Conservation (phyloP, 2,329 filamentous ascomycete species). For the Neurospora sp. region DNA sequence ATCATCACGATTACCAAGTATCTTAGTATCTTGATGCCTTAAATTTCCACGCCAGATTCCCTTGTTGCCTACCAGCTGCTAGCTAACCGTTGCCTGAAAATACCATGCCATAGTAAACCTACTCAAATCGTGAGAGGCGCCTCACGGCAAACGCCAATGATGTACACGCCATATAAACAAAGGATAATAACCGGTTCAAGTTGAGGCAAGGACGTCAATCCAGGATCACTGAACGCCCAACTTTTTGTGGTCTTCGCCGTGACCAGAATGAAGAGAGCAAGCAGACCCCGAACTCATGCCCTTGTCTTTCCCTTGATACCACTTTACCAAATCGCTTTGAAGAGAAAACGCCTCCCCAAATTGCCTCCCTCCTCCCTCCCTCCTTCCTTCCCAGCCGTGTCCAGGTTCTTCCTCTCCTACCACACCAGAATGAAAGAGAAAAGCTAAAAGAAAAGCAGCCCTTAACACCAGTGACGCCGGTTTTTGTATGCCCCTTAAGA, state of each 20-base stretch:
- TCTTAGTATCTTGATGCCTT: not conserved
- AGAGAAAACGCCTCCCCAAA: not conserved
- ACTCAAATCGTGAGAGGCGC: not conserved
- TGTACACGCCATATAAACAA: not conserved
- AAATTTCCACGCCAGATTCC: not conserved
- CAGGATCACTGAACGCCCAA: not conserved
- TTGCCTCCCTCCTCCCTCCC: not conserved
- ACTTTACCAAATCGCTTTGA: not conserved
- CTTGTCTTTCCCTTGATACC: not conserved
- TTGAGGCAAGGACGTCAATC: not conserved
- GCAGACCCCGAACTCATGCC: not conserved
- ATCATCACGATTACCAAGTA: not conserved
- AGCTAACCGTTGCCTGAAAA: not conserved
- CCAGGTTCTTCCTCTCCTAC: not conserved
- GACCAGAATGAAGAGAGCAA: not conserved
- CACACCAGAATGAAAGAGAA: conserved; percentile 4
- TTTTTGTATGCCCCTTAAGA: conserved; percentile 36
- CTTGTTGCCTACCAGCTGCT: not conserved
- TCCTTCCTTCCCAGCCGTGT: not conserved
- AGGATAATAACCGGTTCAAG: not conserved
- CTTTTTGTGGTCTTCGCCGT: not conserved
- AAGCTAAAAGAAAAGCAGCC: conserved; percentile 19
- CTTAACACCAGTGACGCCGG: conserved; percentile 25
- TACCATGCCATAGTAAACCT: not conserved
- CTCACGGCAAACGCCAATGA: not conserved